Percentiles rank a stretch among this genome's conserved stretches.
These are phyloP conservation scores for Musa itinerans DNA, from an alignment of 176 grass and related monocot genomes.

Conservation along the genomic window DNA sequence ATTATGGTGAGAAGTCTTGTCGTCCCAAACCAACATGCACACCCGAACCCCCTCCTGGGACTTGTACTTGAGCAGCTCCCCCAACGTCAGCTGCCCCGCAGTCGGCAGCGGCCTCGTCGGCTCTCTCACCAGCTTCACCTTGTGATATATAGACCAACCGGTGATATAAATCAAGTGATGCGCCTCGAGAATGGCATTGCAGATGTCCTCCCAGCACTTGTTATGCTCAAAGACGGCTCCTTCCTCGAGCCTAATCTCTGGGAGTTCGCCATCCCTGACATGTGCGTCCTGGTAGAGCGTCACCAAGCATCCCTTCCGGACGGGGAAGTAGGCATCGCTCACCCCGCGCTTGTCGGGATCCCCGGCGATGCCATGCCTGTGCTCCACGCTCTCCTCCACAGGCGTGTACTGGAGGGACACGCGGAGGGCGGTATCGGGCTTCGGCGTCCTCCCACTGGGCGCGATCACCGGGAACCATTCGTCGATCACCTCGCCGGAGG, in stretches of 20 bases:
- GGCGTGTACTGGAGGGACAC: constrained; percentile 42
- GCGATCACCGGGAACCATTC: constrained; percentile 53
- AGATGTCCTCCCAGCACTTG: constrained; percentile 95
- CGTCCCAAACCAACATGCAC: constrained; percentile 95
- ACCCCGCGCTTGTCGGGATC: constrained; percentile 49
- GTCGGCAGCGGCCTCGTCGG: constrained; percentile 35
- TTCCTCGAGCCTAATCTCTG: constrained; percentile 45
- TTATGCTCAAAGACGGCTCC: constrained; percentile 54
- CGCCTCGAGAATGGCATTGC: constrained; percentile 88
- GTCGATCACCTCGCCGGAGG: constrained; percentile 23
- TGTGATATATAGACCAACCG: constrained; percentile 83
- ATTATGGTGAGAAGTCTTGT: constrained; percentile 89
- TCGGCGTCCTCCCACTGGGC: constrained; percentile 41
- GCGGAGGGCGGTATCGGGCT: constrained; percentile 55
- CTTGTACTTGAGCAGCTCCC: constrained; percentile 92
- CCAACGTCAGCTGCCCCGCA: constrained; percentile 52
- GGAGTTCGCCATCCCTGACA: constrained; percentile 55
- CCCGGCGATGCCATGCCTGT: constrained; percentile 52
- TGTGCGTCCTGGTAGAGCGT: constrained; percentile 94
- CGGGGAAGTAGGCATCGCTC: constrained; percentile 69
- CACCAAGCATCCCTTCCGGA: constrained; percentile 40
- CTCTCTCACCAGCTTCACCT: constrained; percentile 72
- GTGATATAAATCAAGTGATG: constrained; percentile 96
- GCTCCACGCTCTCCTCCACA: constrained; percentile 21
- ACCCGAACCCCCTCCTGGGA: constrained; percentile 92